Evolutionary conservation across 148 eudicot species (phyloP), one percentile per base, ranked within the genome.

Genomic region (Bassia scoparia): DNA sequence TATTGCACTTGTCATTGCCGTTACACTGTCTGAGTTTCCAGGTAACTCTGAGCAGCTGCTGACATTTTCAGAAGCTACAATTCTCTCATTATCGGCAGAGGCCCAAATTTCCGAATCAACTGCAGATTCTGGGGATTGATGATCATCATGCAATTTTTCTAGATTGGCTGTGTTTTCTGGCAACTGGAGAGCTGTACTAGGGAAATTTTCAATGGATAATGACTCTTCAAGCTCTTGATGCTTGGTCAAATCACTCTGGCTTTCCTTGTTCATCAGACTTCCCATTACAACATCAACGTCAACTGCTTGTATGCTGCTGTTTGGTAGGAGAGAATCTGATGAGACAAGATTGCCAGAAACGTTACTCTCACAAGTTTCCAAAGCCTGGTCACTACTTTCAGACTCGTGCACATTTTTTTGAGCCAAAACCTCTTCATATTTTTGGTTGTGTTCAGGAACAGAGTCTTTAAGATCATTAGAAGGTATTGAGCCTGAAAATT

Each of bases 401-500:
- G 79, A 49, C 65, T 15, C 74, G 35, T 65, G 37, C 52, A 24
- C 46, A 54, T 46, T 69, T 58, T 72, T 30, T 29, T 21, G 60
- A 49, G 65, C 15, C 17, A 37, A 56, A n/a, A 60, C 75, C 55
- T 30, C 82, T 60, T 63, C 48, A 64, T 15, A 59, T 62, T 63
- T 61, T 43, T 50, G 72, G 70, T 14, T 70, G 72, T 72, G 76
- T 77, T 74, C 75, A 70, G 46, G 56, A 37, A 27, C 49, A 27
- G 18, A 38, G 62, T 78, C 81, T 41, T 65, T 24, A n/a, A 34
- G 3, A 50, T 67, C 35, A 29, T 21, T 30, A 59, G 72, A 65
- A 65, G 82, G 69, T 29, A 41, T 33, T n/a, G 76, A 56, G 80
- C 75, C 49, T 31, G 78, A 31, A 75, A 60, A 59, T 23, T 72